Conservation (phyloP, 1,284 basidiomycete species). For the Ceratobasidium sp. region DNA sequence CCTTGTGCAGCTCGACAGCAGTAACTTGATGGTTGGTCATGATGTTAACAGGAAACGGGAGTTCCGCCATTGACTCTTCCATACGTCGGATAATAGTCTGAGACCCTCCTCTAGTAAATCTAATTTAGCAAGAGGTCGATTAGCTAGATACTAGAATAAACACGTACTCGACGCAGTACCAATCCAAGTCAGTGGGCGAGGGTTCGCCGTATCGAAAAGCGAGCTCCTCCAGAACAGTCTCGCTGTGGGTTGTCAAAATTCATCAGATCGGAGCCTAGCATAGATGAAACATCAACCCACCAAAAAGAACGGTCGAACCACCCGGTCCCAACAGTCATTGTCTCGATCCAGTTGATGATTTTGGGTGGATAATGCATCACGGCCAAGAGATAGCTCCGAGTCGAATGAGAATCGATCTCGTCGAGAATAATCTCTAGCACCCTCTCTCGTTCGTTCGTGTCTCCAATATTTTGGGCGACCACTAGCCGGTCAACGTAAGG, state of each 20-base stretch:
- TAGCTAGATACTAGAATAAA: too few species aligned
- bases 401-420: background rate
- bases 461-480: background rate
- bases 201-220: background rate
- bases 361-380: background rate
- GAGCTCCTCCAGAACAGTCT: conserved; percentile 15
- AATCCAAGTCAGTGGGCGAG: background rate
- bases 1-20: conserved; percentile 52
- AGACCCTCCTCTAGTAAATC: conserved; percentile 8
- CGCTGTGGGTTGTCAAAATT: background rate
- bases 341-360: conserved; percentile 14
- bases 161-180: conserved; percentile 16
- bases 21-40: conserved; percentile 23
- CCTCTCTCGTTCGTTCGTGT: background rate
- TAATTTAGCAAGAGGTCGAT: too few species aligned
- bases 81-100: conserved; percentile 51
- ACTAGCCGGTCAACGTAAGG: background rate
- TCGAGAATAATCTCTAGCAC: background rate
- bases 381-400: conserved; percentile 7
- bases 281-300: background rate
- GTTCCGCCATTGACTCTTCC: conserved; percentile 52
- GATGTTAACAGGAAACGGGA: background rate
- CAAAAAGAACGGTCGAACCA: conserved; percentile 20
- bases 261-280: background rate
- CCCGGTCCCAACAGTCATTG: conserved; percentile 2